These are phyloP conservation scores for Guillardia theta DNA, from an alignment of 78 protist species.

Conservation along the genomic window DNA sequence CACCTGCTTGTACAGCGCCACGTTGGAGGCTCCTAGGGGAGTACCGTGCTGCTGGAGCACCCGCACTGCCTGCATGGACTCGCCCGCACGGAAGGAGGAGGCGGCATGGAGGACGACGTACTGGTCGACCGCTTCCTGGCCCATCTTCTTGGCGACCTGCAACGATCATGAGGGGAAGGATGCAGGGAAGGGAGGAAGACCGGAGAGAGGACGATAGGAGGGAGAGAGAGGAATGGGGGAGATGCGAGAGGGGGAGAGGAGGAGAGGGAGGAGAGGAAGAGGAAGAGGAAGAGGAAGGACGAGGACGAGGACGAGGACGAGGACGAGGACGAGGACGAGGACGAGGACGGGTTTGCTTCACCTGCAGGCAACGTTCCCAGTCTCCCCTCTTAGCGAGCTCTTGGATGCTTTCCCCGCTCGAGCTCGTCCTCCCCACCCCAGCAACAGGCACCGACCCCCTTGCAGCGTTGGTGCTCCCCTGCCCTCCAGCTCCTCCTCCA, in stretches of 20 bases:
- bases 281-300: no score
- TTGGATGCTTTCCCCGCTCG: no score
- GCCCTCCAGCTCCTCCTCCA: not conserved
- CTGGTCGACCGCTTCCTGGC: slow-evolving; percentile 6
- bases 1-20: not conserved
- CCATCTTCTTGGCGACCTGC: not conserved
- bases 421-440: not conserved
- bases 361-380: slow-evolving; percentile 55
- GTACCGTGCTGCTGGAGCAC: not conserved
- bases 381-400: slow-evolving; percentile 49
- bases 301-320: no score
- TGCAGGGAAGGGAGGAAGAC: no score
- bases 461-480: not conserved
- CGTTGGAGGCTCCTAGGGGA: not conserved
- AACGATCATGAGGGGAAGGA: no score
- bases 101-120: not conserved
- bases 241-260: no score
- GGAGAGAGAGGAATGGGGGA: no score
- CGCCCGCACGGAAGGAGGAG: not conserved
- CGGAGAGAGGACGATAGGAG: no score
- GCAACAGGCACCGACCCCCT: not conserved
- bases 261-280: no score
- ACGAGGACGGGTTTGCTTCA: no score
- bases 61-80: not conserved
- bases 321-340: no score